Evolutionary conservation across 345 rosid genomes (phyloP), one percentile per base, ranked within the genome.

Genomic region (Moricandia arvensis): DNA sequence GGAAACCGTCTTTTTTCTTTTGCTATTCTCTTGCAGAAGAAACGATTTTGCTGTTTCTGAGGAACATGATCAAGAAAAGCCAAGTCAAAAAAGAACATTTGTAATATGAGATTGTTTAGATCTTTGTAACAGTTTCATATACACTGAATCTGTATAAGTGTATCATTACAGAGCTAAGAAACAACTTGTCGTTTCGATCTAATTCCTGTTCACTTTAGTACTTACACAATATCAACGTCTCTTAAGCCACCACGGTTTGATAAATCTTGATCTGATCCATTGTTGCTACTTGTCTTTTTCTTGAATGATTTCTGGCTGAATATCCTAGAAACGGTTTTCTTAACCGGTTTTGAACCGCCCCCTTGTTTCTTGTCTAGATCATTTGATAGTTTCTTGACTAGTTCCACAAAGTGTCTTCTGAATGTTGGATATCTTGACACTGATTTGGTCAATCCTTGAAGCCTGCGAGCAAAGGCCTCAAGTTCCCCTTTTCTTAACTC

Each of bases 401-500:
- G 86, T 37, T 66, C 57, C 54, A 82, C 85, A 27, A 87, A 91
- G 58, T 87, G 86, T 3, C 96, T 88, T 69, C 88, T 81, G 43
- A 77, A 90, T 34, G 97, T 94, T 31, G 97, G 98, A 83, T 82
- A 89, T 74, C 98, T 90, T 30, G 95, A 94, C 53, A 88, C 69
- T 5, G 92, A 90, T 85, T 85, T 94, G 38, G 89, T 88, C 63
- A 94, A 74, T 49, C 98, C 97, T 72, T 82, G 93, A 76, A 95
- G 90, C 87, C 99, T 89, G 76, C 99, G 86, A 67, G 98, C 99
- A 82, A 96, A 78, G 38, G 90, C 98, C 24, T 93, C 97, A 37
- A 95, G 88, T 77, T 95, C 98, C 7, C 93, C 99, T 68, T 83
- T 88, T 81, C 73, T 88, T 27, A 75, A 87, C 79, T 96, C 97